A percentile compares a stretch with the other conserved stretches of the same genome.
Evolutionary conservation across 495 filamentous ascomycete genomes (phyloP).

Genomic region (Tuber umbilicatum): DNA sequence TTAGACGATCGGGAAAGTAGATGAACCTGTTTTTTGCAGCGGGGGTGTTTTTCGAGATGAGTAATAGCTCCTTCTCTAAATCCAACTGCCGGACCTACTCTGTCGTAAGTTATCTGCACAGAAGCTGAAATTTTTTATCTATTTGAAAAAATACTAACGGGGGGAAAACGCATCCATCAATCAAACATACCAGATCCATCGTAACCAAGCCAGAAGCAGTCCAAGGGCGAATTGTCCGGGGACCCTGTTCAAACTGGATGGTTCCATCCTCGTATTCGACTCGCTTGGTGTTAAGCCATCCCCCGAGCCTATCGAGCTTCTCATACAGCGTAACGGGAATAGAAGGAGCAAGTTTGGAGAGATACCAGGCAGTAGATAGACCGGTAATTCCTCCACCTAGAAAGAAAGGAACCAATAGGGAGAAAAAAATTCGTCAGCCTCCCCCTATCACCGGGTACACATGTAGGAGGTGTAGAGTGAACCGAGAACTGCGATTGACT

Average conservation of each 20-base stretch:
- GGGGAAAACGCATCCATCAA: not conserved
- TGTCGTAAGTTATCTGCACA: not conserved
- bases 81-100: conserved; percentile 57
- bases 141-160: not conserved
- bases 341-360: conserved; percentile 53
- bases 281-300: conserved; percentile 70
- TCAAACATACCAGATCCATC: conserved; percentile 51
- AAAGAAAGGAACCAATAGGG: not conserved
- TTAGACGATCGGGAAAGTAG: conserved; percentile 87
- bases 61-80: conserved; percentile 58
- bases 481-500: conserved; percentile 41
- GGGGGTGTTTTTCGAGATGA: conserved; percentile 48
- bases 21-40: conserved; percentile 65
- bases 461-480: conserved; percentile 18
- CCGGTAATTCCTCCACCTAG: conserved; percentile 84
- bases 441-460: not conserved
- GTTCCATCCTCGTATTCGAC: conserved; percentile 49
- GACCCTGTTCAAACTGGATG: conserved; percentile 77
- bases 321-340: conserved; percentile 73
- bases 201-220: conserved; percentile 48
- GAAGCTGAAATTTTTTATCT: conserved; percentile 4
- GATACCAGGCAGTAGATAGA: conserved; percentile 69
- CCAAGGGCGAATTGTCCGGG: conserved; percentile 64
- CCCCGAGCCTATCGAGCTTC: conserved; percentile 59
- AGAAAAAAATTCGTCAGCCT: conserved; percentile 12